Base-by-base conservation (phyloP, 1,139 yeast species). In the Saccharomyces hybrid region DNA sequence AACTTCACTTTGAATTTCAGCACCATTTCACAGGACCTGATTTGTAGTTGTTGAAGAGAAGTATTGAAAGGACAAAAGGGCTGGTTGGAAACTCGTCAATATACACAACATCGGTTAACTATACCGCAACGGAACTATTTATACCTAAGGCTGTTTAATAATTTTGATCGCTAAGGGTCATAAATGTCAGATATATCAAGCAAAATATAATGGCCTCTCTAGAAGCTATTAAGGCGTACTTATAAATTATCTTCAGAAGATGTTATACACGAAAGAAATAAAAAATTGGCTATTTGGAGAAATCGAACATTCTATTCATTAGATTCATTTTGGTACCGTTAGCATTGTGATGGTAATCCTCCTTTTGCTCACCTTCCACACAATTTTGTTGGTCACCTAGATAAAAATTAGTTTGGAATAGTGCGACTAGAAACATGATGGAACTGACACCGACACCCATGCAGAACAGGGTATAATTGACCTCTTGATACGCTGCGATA, bases 351-450 rank as follows among this genome's bases (percentile, higher is more conserved):
- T 53, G 49, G 24, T 58, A 58, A 52, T 56, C 56, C 34, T 58
- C 59, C 11, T 27, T 38, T 72, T 66, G 60, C 34, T 57, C 57
- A 47, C 60, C 61, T 55, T 71, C 73, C 51, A 70, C 62, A 19
- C 71, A 72, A 57, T 71, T 72, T 48, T 69, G 73, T 12, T 62
- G 59, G 52, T 71, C 71, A 47, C 74, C 75, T 53, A 72, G 59
- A 58, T 65, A 72, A 60, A 57, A 72, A 58, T 72, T 70, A 50
- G 68, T 69, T 56, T 72, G 76, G 64, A 70, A 69, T 50, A 68
- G 63, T 6, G 69, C 59, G 11, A 58, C 62, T 48, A 71, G 54
- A 11, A 72, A 61, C 53, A 70, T 60, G 44, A 71, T 61, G 28
- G 62, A 59, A 29, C 64, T 62, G 44, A 71, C 58, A 12, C 69